Evolutionary conservation across 139 green algal species (phyloP).

Genomic region (Closterium sp.): DNA sequence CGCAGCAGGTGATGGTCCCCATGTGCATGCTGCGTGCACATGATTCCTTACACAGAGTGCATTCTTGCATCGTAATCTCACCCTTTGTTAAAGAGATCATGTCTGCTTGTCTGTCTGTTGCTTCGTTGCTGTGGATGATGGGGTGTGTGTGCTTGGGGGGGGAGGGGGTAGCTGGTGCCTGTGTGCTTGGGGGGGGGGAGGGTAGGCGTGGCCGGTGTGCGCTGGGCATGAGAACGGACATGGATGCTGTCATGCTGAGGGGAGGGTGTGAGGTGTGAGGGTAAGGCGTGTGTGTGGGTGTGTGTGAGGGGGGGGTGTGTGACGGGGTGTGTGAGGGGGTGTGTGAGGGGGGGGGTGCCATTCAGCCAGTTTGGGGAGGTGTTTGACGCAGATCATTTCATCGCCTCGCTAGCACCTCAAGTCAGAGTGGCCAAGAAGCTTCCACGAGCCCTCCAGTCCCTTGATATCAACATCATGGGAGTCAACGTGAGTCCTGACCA

Average conservation of each 20-base stretch:
- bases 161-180: no score
- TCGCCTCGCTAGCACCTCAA: constrained; percentile 14
- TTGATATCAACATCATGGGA: constrained; percentile 14
- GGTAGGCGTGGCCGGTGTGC: no score
- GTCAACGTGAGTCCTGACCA: background rate
- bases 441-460: background rate
- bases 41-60: no score
- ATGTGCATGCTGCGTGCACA: no score
- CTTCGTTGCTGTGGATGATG: background rate
- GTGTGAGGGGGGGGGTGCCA: background rate
- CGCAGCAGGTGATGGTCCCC: no score
- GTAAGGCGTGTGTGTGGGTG: background rate
- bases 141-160: background rate
- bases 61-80: no score
- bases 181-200: no score
- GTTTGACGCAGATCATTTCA: constrained; percentile 26
- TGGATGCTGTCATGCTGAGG: no score
- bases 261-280: no score
- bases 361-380: constrained; percentile 39
- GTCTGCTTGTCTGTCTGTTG: background rate
- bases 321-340: background rate
- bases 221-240: no score
- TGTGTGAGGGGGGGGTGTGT: background rate
- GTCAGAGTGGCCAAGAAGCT: constrained; percentile 18
- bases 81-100: no score